Percentiles rank a stretch among this genome's conserved stretches.
These are phyloP conservation scores for Russula lepida DNA, from an alignment of 768 basidiomycete species.

Conservation along the genomic window DNA sequence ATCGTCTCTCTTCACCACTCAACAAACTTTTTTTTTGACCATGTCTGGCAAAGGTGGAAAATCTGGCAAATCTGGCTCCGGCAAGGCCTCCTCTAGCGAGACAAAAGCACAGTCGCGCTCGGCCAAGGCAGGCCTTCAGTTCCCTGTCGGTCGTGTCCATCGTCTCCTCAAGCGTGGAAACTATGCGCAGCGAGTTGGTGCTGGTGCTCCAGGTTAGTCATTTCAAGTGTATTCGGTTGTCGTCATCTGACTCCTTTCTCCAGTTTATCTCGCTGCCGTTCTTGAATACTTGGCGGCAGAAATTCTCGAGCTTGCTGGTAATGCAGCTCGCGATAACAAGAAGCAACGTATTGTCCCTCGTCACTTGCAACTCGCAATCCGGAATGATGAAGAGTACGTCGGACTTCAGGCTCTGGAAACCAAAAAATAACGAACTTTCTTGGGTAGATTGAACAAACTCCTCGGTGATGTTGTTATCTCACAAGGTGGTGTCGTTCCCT, in stretches of 20 bases:
- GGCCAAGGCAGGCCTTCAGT: constrained; percentile 70
- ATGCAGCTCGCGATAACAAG: constrained; percentile 76
- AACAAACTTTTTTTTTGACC: constrained; percentile 30
- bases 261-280: constrained; percentile 85
- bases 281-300: constrained; percentile 90
- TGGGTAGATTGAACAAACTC: constrained; percentile 53
- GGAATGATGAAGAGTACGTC: constrained; percentile 81
- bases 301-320: constrained; percentile 87
- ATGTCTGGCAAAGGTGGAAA: constrained; percentile 52
- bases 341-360: constrained; percentile 93
- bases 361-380: constrained; percentile 86
- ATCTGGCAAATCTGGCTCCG: constrained; percentile 26
- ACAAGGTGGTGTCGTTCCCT: constrained; percentile 88
- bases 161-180: constrained; percentile 81
- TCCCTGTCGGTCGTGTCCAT: constrained; percentile 91
- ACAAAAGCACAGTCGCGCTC: constrained; percentile 60
- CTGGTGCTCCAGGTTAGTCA: constrained; percentile 68
- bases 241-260: neutral
- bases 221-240: neutral
- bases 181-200: constrained; percentile 81
- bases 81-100: constrained; percentile 37
- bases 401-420: neutral
- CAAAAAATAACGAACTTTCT: neutral
- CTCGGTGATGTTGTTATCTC: constrained; percentile 85
- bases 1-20: neutral